Evolutionary conservation across 139 green algal genomes (phyloP).

Genomic region (Astrephomene gubernaculifera): DNA sequence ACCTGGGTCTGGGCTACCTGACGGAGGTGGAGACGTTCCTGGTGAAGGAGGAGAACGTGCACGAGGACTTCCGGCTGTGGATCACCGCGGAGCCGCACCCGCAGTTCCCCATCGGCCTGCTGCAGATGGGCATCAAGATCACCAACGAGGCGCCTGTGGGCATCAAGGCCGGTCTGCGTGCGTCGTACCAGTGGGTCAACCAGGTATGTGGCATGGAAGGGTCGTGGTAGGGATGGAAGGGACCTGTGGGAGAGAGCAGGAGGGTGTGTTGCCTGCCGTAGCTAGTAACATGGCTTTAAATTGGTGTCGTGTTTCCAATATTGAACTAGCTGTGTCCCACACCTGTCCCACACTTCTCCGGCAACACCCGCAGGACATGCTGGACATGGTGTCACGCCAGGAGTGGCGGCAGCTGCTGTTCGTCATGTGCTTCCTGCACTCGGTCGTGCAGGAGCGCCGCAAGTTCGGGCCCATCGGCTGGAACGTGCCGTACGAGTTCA

Average conservation of each 20-base stretch:
- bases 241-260: too few relatives aligned
- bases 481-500: slow-evolving; percentile 99
- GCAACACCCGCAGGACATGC: slow-evolving; percentile 70
- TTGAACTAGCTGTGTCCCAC: not conserved
- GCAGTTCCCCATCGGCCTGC: slow-evolving; percentile 94
- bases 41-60: slow-evolving; percentile 70
- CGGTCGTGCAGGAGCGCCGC: slow-evolving; percentile 89
- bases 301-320: too few relatives aligned
- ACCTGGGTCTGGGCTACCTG: slow-evolving; percentile 93
- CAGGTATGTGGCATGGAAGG: too few relatives aligned
- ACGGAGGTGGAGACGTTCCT: slow-evolving; percentile 89
- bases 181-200: slow-evolving; percentile 88
- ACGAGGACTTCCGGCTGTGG: slow-evolving; percentile 91
- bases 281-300: too few relatives aligned
- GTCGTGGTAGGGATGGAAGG: too few relatives aligned
- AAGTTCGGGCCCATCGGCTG: slow-evolving; percentile 97
- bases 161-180: slow-evolving; percentile 90
- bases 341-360: not conserved
- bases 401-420: slow-evolving; percentile 96
- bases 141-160: slow-evolving; percentile 95
- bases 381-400: slow-evolving; percentile 82
- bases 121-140: slow-evolving; percentile 94
- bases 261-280: too few relatives aligned
- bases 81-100: slow-evolving; percentile 94
- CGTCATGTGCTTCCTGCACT: slow-evolving; percentile 94